phyloP scores from a whole-genome alignment of 2,329 filamentous ascomycete species.

The Verticillium alfalfae region DNA sequence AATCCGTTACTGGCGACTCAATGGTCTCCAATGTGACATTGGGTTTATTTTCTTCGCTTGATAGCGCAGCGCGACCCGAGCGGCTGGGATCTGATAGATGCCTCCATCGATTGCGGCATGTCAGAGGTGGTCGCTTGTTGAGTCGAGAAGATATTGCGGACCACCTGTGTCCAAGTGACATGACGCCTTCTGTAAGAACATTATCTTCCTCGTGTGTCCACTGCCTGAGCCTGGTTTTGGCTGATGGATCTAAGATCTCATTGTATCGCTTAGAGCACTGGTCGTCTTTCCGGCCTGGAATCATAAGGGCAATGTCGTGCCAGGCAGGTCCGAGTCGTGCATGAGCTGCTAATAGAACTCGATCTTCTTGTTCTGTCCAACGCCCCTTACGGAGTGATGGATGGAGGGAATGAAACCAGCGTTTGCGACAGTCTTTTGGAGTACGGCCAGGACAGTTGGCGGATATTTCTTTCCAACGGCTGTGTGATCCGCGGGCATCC shows the following conservation, averaged over 20 bases:
- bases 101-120: conserved; percentile 20
- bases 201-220: conserved; percentile 19
- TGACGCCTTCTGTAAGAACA: conserved; percentile 16
- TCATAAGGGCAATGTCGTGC: conserved; percentile 19
- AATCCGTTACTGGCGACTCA: too few relatives aligned
- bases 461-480: conserved; percentile 21
- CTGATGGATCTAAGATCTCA: conserved; percentile 19
- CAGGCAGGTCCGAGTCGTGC: conserved; percentile 17
- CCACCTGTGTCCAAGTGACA: conserved; percentile 18
- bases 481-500: conserved; percentile 16
- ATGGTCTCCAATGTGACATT: too few relatives aligned
- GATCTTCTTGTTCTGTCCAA: conserved; percentile 21
- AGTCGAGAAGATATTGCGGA: conserved; percentile 18
- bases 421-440: conserved; percentile 22
- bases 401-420: conserved; percentile 22
- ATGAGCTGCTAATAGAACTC: conserved; percentile 19
- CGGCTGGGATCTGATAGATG: not conserved
- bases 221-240: conserved; percentile 16
- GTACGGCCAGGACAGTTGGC: conserved; percentile 16
- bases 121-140: conserved; percentile 19
- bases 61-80: not conserved
- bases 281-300: conserved; percentile 21
- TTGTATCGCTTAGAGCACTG: conserved; percentile 22
- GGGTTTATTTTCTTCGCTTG: not conserved
- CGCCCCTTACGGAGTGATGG: conserved; percentile 19